These are phyloP conservation scores for Naumovozyma baii DNA, from an alignment of 805 yeast species.

Conservation along the genomic window DNA sequence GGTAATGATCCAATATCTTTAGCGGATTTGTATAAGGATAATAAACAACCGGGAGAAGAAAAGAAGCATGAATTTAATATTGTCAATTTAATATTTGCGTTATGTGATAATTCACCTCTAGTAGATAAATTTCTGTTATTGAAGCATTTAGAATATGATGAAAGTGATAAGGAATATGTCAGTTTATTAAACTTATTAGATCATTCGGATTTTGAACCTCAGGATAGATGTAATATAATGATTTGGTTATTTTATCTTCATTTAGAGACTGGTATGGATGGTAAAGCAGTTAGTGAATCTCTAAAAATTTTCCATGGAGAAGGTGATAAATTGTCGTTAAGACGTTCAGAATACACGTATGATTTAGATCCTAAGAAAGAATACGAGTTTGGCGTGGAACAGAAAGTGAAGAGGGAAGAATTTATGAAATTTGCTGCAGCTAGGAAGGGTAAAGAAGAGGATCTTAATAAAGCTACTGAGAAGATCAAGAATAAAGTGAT, in stretches of 20 bases:
- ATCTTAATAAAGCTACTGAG: neutral
- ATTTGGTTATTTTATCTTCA: conserved; percentile 79
- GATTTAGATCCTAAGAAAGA: conserved; percentile 26
- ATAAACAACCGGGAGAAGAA: conserved; percentile 44
- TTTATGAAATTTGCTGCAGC: conserved; percentile 9
- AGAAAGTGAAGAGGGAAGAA: conserved; percentile 18
- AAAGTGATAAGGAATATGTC: conserved; percentile 24
- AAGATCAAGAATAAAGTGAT: conserved; percentile 4
- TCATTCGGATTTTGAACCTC: conserved; percentile 49
- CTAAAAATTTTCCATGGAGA: conserved; percentile 13
- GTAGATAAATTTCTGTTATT: too few relatives aligned
- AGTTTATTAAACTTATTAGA: conserved; percentile 69
- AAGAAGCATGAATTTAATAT: conserved; percentile 44
- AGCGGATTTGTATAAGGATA: conserved; percentile 67
- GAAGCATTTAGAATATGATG: conserved; percentile 12
- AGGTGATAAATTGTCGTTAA: conserved; percentile 8
- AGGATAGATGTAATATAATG: conserved; percentile 59
- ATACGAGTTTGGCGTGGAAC: conserved; percentile 21
- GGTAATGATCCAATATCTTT: conserved; percentile 23
- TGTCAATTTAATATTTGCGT: conserved; percentile 62
- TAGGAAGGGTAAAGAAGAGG: neutral
- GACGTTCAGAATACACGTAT: conserved; percentile 9
- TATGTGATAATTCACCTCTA: conserved; percentile 67
- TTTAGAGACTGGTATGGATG: conserved; percentile 58
- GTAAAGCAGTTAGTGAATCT: conserved; percentile 35